phyloP scores from a whole-genome alignment of 768 basidiomycete genomes.

The Floccularia luteovirens region DNA sequence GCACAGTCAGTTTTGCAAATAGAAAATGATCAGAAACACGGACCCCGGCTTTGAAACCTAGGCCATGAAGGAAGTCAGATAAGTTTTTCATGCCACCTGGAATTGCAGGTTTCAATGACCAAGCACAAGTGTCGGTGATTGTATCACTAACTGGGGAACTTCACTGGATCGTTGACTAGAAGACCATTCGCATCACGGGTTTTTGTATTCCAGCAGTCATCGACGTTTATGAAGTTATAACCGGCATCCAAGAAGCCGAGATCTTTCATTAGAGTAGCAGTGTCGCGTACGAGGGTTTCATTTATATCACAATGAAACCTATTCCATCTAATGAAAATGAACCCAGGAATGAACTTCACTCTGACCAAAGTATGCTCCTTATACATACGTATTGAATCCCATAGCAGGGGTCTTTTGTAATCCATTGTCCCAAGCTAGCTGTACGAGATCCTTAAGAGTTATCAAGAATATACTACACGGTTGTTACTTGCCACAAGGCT shows the following conservation, averaged over 20 bases:
- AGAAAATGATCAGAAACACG: constrained; percentile 2
- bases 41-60: constrained; percentile 18
- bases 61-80: constrained; percentile 13
- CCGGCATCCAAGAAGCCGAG: constrained; percentile 15
- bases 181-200: constrained; percentile 11
- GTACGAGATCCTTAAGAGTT: constrained; percentile 2
- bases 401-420: constrained; percentile 15
- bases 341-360: neutral
- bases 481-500: too few species aligned
- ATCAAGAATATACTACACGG: neutral
- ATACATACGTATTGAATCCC: constrained; percentile 16
- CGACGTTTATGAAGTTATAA: constrained; percentile 16
- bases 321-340: constrained; percentile 11
- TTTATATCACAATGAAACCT: constrained; percentile 15
- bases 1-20: neutral
- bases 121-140: neutral
- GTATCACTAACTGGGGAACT: constrained; percentile 12
- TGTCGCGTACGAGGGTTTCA: constrained; percentile 14
- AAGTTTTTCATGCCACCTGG: constrained; percentile 15
- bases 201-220: constrained; percentile 18
- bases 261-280: constrained; percentile 13
- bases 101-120: neutral
- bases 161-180: constrained; percentile 12
- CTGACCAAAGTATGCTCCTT: neutral
- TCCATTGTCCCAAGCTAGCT: constrained; percentile 13